phyloP scores from a whole-genome alignment of 768 basidiomycete species.

The Trametes punicea region DNA sequence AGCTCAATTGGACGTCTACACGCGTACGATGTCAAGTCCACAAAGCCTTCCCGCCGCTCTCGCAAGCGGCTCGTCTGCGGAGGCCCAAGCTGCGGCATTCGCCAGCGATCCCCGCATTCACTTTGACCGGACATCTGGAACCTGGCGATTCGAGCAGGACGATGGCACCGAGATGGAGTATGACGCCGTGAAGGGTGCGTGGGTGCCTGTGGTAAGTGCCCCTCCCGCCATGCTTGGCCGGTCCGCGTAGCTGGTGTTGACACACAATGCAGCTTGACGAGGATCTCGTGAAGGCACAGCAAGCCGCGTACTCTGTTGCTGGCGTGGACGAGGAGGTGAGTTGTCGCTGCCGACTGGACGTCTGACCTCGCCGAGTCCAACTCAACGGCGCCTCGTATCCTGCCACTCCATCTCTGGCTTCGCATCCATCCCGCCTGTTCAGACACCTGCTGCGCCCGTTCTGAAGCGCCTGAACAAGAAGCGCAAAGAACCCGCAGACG shows the following conservation, averaged over 20 bases:
- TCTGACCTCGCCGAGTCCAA: neutral
- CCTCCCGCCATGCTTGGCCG: neutral
- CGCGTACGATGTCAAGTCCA: constrained; percentile 9
- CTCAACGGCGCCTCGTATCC: constrained; percentile 1
- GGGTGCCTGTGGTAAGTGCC: constrained; percentile 75
- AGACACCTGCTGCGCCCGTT: constrained; percentile 89
- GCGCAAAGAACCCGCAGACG: constrained; percentile 69
- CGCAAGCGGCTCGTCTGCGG: constrained; percentile 48
- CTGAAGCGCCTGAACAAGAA: constrained; percentile 78
- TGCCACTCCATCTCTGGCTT: constrained; percentile 2
- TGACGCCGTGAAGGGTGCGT: constrained; percentile 67
- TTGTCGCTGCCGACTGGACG: constrained; percentile 10
- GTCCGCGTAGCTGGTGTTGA: neutral
- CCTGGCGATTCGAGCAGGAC: constrained; percentile 89
- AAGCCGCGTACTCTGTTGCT: constrained; percentile 88
- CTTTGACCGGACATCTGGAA: constrained; percentile 67
- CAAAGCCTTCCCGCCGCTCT: constrained; percentile 32
- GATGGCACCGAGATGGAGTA: constrained; percentile 92
- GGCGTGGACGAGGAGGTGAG: constrained; percentile 94
- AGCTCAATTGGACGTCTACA: neutral
- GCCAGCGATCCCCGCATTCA: constrained; percentile 80
- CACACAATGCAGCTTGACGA: constrained; percentile 54
- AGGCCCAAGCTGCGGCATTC: constrained; percentile 64
- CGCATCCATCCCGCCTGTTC: constrained; percentile 23
- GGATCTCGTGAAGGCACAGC: constrained; percentile 82